A percentile compares a stretch with the other conserved stretches of the same genome.
Conservation (phyloP, 306 rosid species). For the Gastrolobium bilobum region DNA sequence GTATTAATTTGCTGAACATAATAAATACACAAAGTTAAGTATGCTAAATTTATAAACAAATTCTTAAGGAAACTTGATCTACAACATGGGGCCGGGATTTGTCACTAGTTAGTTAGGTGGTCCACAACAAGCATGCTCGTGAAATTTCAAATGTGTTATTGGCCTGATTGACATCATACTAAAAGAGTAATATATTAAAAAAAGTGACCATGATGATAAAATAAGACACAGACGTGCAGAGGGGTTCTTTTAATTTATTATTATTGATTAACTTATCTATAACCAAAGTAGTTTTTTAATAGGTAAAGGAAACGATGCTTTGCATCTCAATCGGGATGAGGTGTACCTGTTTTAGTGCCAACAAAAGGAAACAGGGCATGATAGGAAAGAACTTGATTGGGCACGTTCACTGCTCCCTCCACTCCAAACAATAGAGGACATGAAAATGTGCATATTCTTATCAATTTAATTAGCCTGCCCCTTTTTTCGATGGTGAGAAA, state of each 20-base stretch:
- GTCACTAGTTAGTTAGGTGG: constrained; percentile 39
- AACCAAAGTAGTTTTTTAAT: neutral
- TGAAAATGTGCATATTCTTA: constrained; percentile 52
- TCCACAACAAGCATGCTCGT: constrained; percentile 61
- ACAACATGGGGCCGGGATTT: constrained; percentile 14
- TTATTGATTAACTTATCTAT: constrained; percentile 16
- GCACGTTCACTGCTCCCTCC: constrained; percentile 79
- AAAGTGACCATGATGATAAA: constrained; percentile 69
- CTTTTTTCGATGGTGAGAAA: too few species aligned
- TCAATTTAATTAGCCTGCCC: constrained; percentile 41
- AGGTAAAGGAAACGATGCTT: constrained; percentile 46
- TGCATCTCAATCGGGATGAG: constrained; percentile 46
- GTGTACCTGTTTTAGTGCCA: constrained; percentile 62
- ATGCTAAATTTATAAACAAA: too few species aligned
- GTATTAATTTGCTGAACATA: too few species aligned
- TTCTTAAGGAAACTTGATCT: neutral
- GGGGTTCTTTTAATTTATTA: constrained; percentile 42
- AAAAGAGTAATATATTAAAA: neutral
- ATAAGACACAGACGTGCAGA: constrained; percentile 67
- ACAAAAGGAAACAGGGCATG: constrained; percentile 59
- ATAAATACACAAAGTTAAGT: too few species aligned
- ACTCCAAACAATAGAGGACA: constrained; percentile 75
- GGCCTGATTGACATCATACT: constrained; percentile 30
- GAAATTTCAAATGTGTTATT: constrained; percentile 24
- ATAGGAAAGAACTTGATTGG: constrained; percentile 51